Base-by-base conservation (phyloP, 176 grass and related monocot species). In the Oryza brachyantha region DNA sequence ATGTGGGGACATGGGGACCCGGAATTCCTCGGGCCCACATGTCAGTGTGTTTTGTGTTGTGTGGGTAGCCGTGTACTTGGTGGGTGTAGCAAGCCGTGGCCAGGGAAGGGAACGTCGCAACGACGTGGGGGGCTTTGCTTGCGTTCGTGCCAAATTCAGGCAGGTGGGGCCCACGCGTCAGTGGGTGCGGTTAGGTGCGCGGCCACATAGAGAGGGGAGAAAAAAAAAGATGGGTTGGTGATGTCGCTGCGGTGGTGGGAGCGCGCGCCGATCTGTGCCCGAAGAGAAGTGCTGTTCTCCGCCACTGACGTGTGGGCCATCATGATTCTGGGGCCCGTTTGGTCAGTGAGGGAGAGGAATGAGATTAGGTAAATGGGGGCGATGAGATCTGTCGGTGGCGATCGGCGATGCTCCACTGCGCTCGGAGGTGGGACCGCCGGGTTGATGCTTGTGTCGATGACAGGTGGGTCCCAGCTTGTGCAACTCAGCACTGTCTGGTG, bases 131-230 rank as follows among this genome's bases (percentile, higher is more conserved):
- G 31, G 22, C 62, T 86, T 86, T 68, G 77, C 84, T 81, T 86
- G 84, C 70, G 70, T 62, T 80, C 29, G 70, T 86, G 63, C 84
- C 77, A 81, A 86, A 70, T 39, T 86, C 70, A 24, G 50, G 69
- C 37, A 61, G 68, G 60, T 85, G 68, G 59, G 9, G 21, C 52
- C 81, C 72, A 5, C 13, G 26, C n/a, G 54, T 70, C 82, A 84
- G 64, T 26, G 39, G 2, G 0, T 0, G 10, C 5, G 2, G 21
- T 69, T 84, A 13, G 64, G 72, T 61, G 0, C 26, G 36, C 27
- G 5, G 9, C 48, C 63, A 27, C 16, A 55, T 38, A 50, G 46
- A 52, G 48, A 32, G 48, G n/a, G 63, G 48, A 52, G 63, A 6
- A n/a, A 19, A 25, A 57, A 22, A 57, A 57, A 57, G 12, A 13